Base-by-base conservation (phyloP, 176 grass and related monocot genomes). In the Metroxylon sagu region DNA sequence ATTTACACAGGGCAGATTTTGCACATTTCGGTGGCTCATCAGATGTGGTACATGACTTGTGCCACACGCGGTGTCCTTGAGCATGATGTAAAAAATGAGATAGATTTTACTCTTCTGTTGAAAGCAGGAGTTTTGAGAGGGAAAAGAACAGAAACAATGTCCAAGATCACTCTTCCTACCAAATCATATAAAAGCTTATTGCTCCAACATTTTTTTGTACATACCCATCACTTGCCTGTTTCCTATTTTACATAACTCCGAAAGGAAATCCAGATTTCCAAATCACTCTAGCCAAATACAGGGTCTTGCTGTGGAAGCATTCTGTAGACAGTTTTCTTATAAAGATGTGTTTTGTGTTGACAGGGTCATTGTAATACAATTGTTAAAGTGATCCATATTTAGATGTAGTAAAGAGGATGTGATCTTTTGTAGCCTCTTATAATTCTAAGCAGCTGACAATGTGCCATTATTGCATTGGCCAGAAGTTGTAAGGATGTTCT, bases 41-140 rank as follows among this genome's bases (percentile, higher is more conserved):
- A 43, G 35, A 43, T 5, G 77, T 85, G 43, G 62, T 88, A 19
- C 84, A 83, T 75, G 71, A 94, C 16, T 29, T 81, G 31, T 84
- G 78, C 77, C 84, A 78, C 56, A 80, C 88, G 89, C 81, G 68
- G 50, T 81, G 78, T 26, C 77, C 77, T 48, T 94, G 59, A 93
- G 35, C 54, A 43, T 5, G 74, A 54, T 81, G 74, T 67, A 84
- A 54, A 87, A 49, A 18, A 50, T 16, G 16, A 16, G 17, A 6
- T 66, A 71, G 12, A 66, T 70, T 62, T 54, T 74, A 43, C 66
- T 74, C 43, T 43, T 43, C 35, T 43, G 26, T 73, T 53, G 75
- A 89, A 12, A 43, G 12, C 35, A 8, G 1, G 35, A 43, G 35
- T 43, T 43, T 43, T 43, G 35, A 43, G 35, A 10, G 10, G 66